A percentile compares a stretch with the other conserved stretches of the same genome.
phyloP scores from a whole-genome alignment of 371 early-diverging fungal genomes.

The Dinochytrium kinnereticum region DNA sequence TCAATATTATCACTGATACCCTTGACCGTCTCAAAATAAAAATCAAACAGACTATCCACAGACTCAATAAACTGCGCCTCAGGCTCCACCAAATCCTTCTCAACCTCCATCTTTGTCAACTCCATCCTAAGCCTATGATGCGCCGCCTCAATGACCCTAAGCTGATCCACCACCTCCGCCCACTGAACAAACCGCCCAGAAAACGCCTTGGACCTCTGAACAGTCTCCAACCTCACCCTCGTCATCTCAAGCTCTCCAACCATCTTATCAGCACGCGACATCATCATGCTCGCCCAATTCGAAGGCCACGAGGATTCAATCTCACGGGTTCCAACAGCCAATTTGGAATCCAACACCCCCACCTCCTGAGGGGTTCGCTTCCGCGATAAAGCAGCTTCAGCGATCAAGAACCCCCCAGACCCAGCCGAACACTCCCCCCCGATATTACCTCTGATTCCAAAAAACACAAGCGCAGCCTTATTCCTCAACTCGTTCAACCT shows the following conservation, averaged over 20 bases:
- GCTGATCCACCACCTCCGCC: slow-evolving; percentile 11
- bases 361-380: neutral
- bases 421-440: neutral
- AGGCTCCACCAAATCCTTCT: neutral
- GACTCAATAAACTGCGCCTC: neutral
- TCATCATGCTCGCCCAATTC: neutral
- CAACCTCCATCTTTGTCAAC: neutral
- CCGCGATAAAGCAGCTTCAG: neutral
- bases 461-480: neutral
- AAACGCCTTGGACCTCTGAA: neutral
- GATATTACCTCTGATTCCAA: neutral
- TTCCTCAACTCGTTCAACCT: slow-evolving; percentile 4
- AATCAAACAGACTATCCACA: neutral
- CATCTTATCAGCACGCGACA: neutral
- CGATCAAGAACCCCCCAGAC: slow-evolving; percentile 15
- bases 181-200: neutral
- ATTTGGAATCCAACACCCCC: slow-evolving; percentile 6
- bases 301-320: neutral
- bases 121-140: slow-evolving; percentile 15
- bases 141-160: slow-evolving; percentile 16
- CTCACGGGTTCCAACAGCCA: slow-evolving; percentile 3
- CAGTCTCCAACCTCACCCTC: neutral
- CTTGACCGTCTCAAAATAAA: neutral
- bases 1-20: neutral
- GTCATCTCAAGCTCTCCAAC: neutral